These are phyloP conservation scores for Globisporangium recalcitrans DNA, from an alignment of 352 stramenopile genomes.

Conservation along the genomic window DNA sequence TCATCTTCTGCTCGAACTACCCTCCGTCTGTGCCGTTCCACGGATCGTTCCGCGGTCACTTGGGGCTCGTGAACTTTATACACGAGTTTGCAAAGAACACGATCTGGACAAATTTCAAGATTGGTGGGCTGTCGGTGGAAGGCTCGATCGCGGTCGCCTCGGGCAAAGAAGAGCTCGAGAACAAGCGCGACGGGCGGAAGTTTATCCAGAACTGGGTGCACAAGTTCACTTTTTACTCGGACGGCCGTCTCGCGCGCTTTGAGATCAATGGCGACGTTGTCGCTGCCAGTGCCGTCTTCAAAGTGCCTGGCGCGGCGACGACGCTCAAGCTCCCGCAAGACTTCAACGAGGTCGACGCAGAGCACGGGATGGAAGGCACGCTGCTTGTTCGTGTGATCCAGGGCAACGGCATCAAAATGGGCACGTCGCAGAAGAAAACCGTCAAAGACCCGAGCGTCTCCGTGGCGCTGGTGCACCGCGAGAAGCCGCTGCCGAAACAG, in stretches of 20 bases:
- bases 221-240: conserved; percentile 87
- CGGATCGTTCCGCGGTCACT: conserved; percentile 68
- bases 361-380: conserved; percentile 61
- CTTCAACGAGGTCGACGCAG: conserved; percentile 83
- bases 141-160: conserved; percentile 78
- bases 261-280: conserved; percentile 88
- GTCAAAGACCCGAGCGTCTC: conserved; percentile 66
- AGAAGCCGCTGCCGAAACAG: conserved; percentile 41
- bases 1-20: conserved; percentile 88
- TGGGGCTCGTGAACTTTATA: conserved; percentile 70
- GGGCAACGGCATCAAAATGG: conserved; percentile 70
- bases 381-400: conserved; percentile 80
- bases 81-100: conserved; percentile 78
- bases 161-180: conserved; percentile 84
- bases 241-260: conserved; percentile 78
- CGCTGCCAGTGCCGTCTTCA: conserved; percentile 81
- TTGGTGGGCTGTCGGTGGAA: conserved; percentile 78
- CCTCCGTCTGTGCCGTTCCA: conserved; percentile 85
- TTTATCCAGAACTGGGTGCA: conserved; percentile 90
- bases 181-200: conserved; percentile 73
- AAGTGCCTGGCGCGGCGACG: conserved; percentile 76
- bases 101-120: conserved; percentile 85
- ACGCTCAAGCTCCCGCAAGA: conserved; percentile 86
- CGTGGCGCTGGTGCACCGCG: conserved; percentile 52
- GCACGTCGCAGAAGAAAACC: conserved; percentile 55